These are phyloP conservation scores for Trypanosoma melophagium DNA, from an alignment of 208 protist genomes.

Conservation along the genomic window DNA sequence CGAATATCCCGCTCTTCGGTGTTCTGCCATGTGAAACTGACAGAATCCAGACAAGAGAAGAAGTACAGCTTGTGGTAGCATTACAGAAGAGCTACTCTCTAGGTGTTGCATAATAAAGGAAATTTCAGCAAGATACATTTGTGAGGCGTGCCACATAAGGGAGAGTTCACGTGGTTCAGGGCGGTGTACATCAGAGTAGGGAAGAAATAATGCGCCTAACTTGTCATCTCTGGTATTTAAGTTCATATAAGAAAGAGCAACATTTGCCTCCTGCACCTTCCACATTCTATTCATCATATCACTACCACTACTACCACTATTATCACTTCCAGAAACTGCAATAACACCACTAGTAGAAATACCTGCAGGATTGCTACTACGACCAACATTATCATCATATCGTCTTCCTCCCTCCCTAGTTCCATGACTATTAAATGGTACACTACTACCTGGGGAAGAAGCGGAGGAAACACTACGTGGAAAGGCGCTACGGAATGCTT, in stretches of 20 bases:
- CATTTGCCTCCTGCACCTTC: constrained; percentile 25
- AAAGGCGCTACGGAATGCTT: constrained; percentile 24
- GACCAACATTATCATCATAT: no score
- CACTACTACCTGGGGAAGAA: neutral
- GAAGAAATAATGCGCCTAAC: constrained; percentile 49
- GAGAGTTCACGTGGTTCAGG: constrained; percentile 64
- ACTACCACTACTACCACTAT: neutral
- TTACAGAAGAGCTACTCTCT: constrained; percentile 37
- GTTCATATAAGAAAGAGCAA: constrained; percentile 27
- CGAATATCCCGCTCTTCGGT: constrained; percentile 32
- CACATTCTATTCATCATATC: constrained; percentile 6
- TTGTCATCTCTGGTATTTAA: constrained; percentile 22
- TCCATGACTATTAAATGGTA: neutral
- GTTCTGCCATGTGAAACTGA: constrained; percentile 66
- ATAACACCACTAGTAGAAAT: neutral
- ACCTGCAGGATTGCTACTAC: no score
- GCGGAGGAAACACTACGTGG: neutral
- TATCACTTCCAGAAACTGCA: neutral
- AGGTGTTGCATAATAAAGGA: constrained; percentile 53
- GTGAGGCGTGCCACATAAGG: constrained; percentile 74
- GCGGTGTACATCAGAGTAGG: constrained; percentile 50
- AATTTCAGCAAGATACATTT: constrained; percentile 71
- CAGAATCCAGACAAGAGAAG: constrained; percentile 59
- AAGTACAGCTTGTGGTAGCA: constrained; percentile 57
- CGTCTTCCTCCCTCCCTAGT: no score